Percentiles rank a stretch among this genome's conserved stretches.
Evolutionary conservation across 1,139 yeast species (phyloP).

Genomic region (Hyphopichia pseudoburtonii): DNA sequence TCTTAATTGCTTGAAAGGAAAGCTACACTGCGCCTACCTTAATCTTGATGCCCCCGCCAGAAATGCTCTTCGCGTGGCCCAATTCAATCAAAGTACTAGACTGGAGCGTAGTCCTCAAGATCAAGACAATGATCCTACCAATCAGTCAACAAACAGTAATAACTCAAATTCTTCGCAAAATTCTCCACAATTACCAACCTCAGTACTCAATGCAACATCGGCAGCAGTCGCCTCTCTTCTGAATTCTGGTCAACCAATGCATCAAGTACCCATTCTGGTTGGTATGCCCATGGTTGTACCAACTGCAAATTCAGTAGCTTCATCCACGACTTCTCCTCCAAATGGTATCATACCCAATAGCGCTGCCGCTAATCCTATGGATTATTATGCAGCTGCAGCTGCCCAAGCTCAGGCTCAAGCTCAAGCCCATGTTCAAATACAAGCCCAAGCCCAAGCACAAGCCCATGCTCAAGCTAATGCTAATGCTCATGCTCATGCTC

Average conservation of each 20-base stretch:
- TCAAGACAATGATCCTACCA: conserved; percentile 16
- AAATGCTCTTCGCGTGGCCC: conserved; percentile 53
- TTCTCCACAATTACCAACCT: neutral
- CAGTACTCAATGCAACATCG: neutral
- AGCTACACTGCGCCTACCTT: conserved; percentile 54
- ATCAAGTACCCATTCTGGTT: neutral
- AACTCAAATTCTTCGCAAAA: conserved; percentile 2
- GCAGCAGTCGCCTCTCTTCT: neutral
- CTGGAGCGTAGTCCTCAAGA: conserved; percentile 27
- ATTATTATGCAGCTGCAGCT: conserved; percentile 4
- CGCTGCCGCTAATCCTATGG: neutral
- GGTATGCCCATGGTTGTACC: conserved; percentile 1
- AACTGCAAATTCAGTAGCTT: neutral
- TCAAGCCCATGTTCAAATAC: conserved; percentile 8
- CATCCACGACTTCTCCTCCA: conserved; percentile 3
- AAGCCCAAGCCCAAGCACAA: conserved; percentile 2
- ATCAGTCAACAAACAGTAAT: neutral
- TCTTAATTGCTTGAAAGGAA: conserved; percentile 59
- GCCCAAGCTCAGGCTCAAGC: conserved; percentile 8
- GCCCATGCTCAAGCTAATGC: conserved; percentile 6
- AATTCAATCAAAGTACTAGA: conserved; percentile 44
- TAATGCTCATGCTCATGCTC: conserved; percentile 5
- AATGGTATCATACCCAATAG: neutral
- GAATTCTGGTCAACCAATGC: no score
- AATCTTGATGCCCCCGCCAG: conserved; percentile 51